These are phyloP conservation scores for Termitomyces sp. DNA, from an alignment of 768 basidiomycete species.

Conservation along the genomic window DNA sequence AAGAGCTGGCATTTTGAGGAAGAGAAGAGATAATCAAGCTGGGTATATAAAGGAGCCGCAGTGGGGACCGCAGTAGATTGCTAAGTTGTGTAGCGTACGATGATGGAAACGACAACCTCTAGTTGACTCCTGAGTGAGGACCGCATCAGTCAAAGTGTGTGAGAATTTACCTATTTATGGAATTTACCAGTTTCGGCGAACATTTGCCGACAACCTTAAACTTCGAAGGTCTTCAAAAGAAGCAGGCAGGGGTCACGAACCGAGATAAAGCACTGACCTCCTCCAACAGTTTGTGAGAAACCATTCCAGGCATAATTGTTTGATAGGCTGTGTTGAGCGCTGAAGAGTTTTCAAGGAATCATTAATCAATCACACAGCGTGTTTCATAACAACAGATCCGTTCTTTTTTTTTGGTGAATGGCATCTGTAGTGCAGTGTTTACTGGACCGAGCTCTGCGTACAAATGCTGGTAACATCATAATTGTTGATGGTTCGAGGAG, in stretches of 20 bases:
- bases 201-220: not conserved
- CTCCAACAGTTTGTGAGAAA: not conserved
- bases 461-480: not conserved
- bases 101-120: not conserved
- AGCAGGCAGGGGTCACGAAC: not conserved
- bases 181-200: not conserved
- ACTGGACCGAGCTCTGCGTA: not conserved
- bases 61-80: not conserved
- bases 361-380: not conserved
- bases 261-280: not conserved
- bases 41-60: not conserved
- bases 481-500: not conserved
- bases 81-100: not conserved
- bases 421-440: not conserved
- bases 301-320: not conserved
- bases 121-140: conserved; percentile 1
- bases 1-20: conserved; percentile 1
- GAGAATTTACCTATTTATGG: not conserved
- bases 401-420: not conserved
- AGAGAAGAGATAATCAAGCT: not conserved
- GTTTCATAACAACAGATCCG: not conserved
- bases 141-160: conserved; percentile 12
- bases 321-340: not conserved
- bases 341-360: no score
- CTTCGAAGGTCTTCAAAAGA: not conserved